Percentiles rank a stretch among this genome's conserved stretches.
Evolutionary conservation across 2,329 filamentous ascomycete genomes (phyloP).

Genomic region (Apiospora sp.): DNA sequence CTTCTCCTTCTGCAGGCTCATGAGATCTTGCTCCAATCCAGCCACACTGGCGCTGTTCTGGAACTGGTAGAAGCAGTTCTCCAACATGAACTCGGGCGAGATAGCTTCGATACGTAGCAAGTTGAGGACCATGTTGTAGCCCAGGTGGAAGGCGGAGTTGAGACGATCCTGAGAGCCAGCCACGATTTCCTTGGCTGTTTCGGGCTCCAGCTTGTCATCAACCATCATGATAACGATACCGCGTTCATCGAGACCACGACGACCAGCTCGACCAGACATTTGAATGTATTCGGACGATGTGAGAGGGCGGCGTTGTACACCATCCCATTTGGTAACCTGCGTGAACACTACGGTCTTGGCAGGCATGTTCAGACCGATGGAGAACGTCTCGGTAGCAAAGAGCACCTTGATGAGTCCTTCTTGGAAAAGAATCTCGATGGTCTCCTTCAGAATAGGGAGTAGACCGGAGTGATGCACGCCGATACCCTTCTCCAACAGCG

Average conservation of each 20-base stretch:
- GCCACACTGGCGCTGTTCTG: slow-evolving; percentile 92
- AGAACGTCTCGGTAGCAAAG: slow-evolving; percentile 98
- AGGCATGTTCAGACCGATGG: slow-evolving; percentile 98
- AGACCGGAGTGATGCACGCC: slow-evolving; percentile 97
- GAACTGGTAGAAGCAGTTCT: slow-evolving; percentile 97
- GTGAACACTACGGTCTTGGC: slow-evolving; percentile 99
- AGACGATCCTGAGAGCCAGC: slow-evolving; percentile 96
- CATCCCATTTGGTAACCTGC: slow-evolving; percentile 94
- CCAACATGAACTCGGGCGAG: slow-evolving; percentile 98
- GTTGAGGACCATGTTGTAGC: slow-evolving; percentile 99
- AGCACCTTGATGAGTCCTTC: slow-evolving; percentile 97
- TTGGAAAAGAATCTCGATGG: slow-evolving; percentile 98
- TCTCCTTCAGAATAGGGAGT: slow-evolving; percentile 95
- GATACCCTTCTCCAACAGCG: slow-evolving; percentile 88
- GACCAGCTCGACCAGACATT: slow-evolving; percentile 96
- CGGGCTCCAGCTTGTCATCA: slow-evolving; percentile 92
- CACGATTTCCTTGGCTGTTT: slow-evolving; percentile 93
- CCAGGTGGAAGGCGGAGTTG: slow-evolving; percentile 96
- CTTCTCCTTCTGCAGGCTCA: slow-evolving; percentile 78
- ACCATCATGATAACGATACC: slow-evolving; percentile 99
- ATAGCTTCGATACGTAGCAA: slow-evolving; percentile 98
- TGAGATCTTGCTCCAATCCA: slow-evolving; percentile 82
- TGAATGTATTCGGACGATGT: slow-evolving; percentile 97
- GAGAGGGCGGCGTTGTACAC: slow-evolving; percentile 79
- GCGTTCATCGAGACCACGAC: slow-evolving; percentile 95